Evolutionary conservation across 768 basidiomycete species (phyloP).

Genomic region (Russula sp.): DNA sequence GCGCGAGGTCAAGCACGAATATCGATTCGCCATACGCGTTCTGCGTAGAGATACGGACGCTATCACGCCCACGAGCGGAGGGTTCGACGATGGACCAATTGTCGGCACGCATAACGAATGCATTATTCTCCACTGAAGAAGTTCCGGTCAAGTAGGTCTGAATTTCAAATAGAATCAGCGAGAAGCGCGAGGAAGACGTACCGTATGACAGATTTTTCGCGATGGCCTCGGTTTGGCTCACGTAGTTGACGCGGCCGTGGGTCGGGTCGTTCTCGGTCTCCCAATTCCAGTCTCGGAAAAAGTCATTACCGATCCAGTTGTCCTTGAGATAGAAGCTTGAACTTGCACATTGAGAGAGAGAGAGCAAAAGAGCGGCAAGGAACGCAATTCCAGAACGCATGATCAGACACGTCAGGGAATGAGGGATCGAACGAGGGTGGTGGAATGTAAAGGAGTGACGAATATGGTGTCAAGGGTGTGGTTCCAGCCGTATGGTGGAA

Average conservation of each 20-base stretch:
- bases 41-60: slow-evolving; percentile 39
- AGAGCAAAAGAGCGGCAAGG: slow-evolving; percentile 19
- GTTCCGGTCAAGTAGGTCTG: background rate
- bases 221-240: slow-evolving; percentile 45
- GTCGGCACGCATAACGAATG: slow-evolving; percentile 61
- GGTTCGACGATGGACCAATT: slow-evolving; percentile 39
- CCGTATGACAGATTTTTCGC: slow-evolving; percentile 47
- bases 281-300: slow-evolving; percentile 50
- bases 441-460: slow-evolving; percentile 33
- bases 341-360: slow-evolving; percentile 15
- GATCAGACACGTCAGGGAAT: slow-evolving; percentile 30
- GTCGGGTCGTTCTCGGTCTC: slow-evolving; percentile 57
- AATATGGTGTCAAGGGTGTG: slow-evolving; percentile 30
- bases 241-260: slow-evolving; percentile 61
- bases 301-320: slow-evolving; percentile 40
- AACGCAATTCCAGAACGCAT: slow-evolving; percentile 38
- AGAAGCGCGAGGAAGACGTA: slow-evolving; percentile 31
- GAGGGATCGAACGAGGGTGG: slow-evolving; percentile 28
- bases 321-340: slow-evolving; percentile 23
- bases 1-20: slow-evolving; percentile 50
- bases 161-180: background rate
- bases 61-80: slow-evolving; percentile 50
- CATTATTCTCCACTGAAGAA: slow-evolving; percentile 38
- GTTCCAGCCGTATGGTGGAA: slow-evolving; percentile 18
- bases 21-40: slow-evolving; percentile 47